Percentiles rank a stretch among this genome's conserved stretches.
These are phyloP conservation scores for Geotrichum carabidarum DNA, from an alignment of 1,139 yeast species.

Conservation along the genomic window DNA sequence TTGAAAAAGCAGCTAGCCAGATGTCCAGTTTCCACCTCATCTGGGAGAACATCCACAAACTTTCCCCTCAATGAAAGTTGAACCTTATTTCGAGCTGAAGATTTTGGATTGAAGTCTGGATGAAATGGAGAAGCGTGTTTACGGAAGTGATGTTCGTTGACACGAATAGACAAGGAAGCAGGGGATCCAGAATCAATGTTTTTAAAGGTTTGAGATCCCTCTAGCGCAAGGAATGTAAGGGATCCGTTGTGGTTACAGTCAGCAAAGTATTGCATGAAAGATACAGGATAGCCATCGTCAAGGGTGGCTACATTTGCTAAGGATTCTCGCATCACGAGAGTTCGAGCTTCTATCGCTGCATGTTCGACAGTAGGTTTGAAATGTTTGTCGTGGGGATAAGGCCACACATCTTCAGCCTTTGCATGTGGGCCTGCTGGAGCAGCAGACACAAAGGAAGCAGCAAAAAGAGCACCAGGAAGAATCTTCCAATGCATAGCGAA, in stretches of 20 bases:
- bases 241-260: conserved; percentile 67
- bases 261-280: conserved; percentile 68
- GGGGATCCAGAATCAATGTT: conserved; percentile 55
- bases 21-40: conserved; percentile 26
- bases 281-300: conserved; percentile 47
- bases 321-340: conserved; percentile 52
- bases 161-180: conserved; percentile 53
- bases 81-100: conserved; percentile 65
- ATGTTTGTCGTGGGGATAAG: neutral
- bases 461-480: neutral
- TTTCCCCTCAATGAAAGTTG: conserved; percentile 56
- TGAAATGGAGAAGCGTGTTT: conserved; percentile 46
- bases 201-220: conserved; percentile 55
- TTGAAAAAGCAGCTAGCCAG: conserved; percentile 50
- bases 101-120: conserved; percentile 49
- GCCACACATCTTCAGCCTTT: neutral
- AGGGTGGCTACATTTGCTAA: conserved; percentile 29
- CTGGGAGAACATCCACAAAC: conserved; percentile 39
- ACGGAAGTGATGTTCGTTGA: conserved; percentile 52
- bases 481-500: neutral
- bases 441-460: conserved; percentile 3
- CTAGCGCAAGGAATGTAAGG: conserved; percentile 59
- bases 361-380: conserved; percentile 35
- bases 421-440: neutral
- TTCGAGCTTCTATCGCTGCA: conserved; percentile 58